phyloP scores from a whole-genome alignment of 2,329 filamentous ascomycete species.

The Stachybotrys elegans region DNA sequence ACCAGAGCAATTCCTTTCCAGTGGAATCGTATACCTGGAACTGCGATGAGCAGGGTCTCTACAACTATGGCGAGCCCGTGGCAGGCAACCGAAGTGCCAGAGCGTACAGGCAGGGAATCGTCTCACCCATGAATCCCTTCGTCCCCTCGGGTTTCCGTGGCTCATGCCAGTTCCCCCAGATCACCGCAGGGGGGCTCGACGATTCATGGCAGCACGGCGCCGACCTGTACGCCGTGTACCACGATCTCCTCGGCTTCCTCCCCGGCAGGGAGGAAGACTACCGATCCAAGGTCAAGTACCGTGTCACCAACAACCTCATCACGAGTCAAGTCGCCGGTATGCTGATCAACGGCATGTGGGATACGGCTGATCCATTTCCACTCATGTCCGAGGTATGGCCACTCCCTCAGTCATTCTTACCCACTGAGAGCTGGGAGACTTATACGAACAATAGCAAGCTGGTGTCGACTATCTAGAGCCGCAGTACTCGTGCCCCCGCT shows the following conservation, averaged over 20 bases:
- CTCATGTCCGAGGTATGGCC: slow-evolving; percentile 38
- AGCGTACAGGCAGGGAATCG: slow-evolving; percentile 63
- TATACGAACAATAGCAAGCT: slow-evolving; percentile 28
- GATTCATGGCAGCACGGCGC: slow-evolving; percentile 72
- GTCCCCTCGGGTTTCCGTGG: slow-evolving; percentile 62
- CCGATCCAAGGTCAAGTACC: slow-evolving; percentile 49
- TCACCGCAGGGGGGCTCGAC: slow-evolving; percentile 64
- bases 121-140: slow-evolving; percentile 62
- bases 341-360: slow-evolving; percentile 67
- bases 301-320: slow-evolving; percentile 78
- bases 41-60: slow-evolving; percentile 66
- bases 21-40: slow-evolving; percentile 68
- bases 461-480: slow-evolving; percentile 71
- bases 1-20: slow-evolving; percentile 72
- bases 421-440: neutral
- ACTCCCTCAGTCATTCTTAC: neutral
- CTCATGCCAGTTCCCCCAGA: slow-evolving; percentile 76
- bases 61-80: slow-evolving; percentile 61
- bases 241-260: slow-evolving; percentile 62
- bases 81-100: slow-evolving; percentile 42
- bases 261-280: slow-evolving; percentile 43
- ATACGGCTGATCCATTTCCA: slow-evolving; percentile 33
- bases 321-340: slow-evolving; percentile 77
- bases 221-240: slow-evolving; percentile 75
- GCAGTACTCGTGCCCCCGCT: slow-evolving; percentile 58